Percentiles rank a stretch among this genome's conserved stretches.
These are phyloP conservation scores for Fusarium anthophilum DNA, from an alignment of 2,329 filamentous ascomycete species.

Conservation along the genomic window DNA sequence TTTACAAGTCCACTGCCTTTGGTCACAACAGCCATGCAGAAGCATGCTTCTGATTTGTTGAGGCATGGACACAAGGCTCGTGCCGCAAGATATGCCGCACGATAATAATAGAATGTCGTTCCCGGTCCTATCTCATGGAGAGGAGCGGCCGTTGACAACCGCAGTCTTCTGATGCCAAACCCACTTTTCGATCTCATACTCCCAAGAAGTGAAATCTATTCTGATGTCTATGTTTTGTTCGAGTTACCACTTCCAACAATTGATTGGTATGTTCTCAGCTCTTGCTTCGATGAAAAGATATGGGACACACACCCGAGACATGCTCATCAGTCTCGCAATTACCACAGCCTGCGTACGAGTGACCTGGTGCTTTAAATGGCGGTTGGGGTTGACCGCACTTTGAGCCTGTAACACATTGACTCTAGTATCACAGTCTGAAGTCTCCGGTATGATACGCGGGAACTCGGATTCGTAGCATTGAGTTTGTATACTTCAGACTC, in stretches of 20 bases:
- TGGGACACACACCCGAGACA: neutral
- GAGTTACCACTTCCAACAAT: neutral
- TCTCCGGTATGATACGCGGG: conserved; percentile 8
- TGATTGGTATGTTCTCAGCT: neutral
- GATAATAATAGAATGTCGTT: conserved; percentile 38
- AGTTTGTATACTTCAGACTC: neutral
- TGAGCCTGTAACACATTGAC: conserved; percentile 1
- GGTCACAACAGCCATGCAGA: conserved; percentile 12
- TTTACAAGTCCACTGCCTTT: neutral
- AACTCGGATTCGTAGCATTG: neutral
- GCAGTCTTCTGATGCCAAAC: neutral
- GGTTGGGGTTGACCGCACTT: neutral
- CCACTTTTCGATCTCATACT: neutral
- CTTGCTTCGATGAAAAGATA: neutral
- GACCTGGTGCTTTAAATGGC: neutral
- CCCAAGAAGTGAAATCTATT: neutral
- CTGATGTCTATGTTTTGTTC: neutral
- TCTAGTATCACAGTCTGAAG: conserved; percentile 14
- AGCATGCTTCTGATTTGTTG: conserved; percentile 21
- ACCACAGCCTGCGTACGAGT: neutral
- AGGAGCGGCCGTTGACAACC: neutral
- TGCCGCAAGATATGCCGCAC: conserved; percentile 24
- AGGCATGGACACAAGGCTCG: conserved; percentile 12
- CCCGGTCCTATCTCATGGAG: conserved; percentile 1
- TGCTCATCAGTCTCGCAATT: neutral